These are phyloP conservation scores for Fusarium nisikadoi DNA, from an alignment of 2,329 filamentous ascomycete genomes.

Conservation along the genomic window DNA sequence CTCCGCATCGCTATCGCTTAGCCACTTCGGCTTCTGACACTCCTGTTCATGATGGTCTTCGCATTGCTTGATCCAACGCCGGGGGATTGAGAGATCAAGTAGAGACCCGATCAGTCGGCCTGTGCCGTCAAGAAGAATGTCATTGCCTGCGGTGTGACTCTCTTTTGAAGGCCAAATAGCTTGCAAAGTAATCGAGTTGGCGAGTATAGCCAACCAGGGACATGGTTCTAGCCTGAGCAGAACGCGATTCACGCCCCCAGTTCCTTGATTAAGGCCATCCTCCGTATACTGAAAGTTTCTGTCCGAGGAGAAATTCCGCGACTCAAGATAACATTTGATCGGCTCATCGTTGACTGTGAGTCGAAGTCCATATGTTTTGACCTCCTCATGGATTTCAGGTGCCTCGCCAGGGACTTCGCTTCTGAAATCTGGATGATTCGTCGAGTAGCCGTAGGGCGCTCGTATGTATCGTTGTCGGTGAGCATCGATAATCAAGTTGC, in stretches of 20 bases:
- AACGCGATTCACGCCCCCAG: neutral
- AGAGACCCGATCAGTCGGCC: neutral
- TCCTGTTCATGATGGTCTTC: slow-evolving; percentile 3
- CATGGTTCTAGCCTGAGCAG: neutral
- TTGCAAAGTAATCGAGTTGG: neutral
- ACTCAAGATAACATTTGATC: neutral
- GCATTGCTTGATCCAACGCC: slow-evolving; percentile 16
- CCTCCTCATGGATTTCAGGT: neutral
- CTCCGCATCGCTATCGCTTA: neutral
- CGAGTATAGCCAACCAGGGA: neutral
- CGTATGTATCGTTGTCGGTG: slow-evolving; percentile 7
- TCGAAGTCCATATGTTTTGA: slow-evolving; percentile 7
- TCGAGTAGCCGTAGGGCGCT: neutral
- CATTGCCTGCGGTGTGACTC: accelerated
- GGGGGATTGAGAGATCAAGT: neutral
- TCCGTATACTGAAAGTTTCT: neutral
- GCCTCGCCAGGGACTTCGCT: neutral
- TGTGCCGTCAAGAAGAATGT: neutral
- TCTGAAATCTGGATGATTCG: neutral
- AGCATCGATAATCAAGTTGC: neutral
- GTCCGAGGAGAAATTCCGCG: accelerated
- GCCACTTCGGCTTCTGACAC: slow-evolving; percentile 4
- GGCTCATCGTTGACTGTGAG: neutral
- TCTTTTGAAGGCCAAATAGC: neutral
- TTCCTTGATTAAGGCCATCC: neutral